phyloP scores from a whole-genome alignment of 352 stramenopile genomes.

The Peronospora destructor region DNA sequence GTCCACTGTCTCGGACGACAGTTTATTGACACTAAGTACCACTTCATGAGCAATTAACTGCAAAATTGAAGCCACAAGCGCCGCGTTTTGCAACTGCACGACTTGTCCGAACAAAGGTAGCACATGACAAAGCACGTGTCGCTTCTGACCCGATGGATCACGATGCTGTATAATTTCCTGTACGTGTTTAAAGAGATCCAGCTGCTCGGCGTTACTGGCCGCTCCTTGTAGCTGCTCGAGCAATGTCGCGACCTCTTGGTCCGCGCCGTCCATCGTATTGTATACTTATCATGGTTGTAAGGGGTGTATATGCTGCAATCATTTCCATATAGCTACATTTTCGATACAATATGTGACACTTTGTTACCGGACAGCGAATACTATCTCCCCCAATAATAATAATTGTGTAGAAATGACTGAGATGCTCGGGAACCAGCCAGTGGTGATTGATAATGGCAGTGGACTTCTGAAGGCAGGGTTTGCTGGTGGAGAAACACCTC shows the following conservation, averaged over 20 bases:
- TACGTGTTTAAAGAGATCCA: slow-evolving; percentile 50
- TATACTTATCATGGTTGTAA: no score
- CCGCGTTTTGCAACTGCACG: slow-evolving; percentile 51
- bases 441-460: slow-evolving; percentile 85
- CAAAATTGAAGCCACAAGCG: slow-evolving; percentile 47
- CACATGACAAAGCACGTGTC: slow-evolving; percentile 35
- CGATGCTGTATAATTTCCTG: slow-evolving; percentile 60
- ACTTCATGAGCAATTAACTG: slow-evolving; percentile 41
- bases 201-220: slow-evolving; percentile 43
- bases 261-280: slow-evolving; percentile 26
- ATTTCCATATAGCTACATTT: no score
- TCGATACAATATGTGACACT: no score
- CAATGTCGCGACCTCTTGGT: slow-evolving; percentile 44
- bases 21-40: neutral
- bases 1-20: slow-evolving; percentile 1
- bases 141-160: slow-evolving; percentile 35
- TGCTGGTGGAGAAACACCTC: slow-evolving; percentile 65
- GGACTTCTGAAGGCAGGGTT: slow-evolving; percentile 80
- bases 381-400: no score
- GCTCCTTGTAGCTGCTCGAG: slow-evolving; percentile 42
- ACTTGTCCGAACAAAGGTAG: slow-evolving; percentile 42
- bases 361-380: no score
- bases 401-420: no score
- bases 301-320: no score
- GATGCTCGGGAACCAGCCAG: slow-evolving; percentile 76